Conservation (phyloP, 2,329 filamentous ascomycete genomes). For the Colletotrichum musicola region DNA sequence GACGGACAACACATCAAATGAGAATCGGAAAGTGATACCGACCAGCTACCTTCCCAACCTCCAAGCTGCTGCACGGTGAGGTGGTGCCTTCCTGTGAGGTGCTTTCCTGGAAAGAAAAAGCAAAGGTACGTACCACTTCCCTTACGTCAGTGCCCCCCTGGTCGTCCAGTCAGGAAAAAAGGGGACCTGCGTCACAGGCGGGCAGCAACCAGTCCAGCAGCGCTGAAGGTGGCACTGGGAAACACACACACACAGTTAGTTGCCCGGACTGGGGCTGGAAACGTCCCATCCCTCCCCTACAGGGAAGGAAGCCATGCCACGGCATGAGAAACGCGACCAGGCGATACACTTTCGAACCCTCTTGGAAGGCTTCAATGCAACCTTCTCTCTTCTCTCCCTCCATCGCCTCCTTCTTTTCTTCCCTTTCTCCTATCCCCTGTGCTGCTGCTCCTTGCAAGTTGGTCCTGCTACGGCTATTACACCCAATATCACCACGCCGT, state of each 20-base stretch:
- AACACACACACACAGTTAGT: conserved; percentile 25
- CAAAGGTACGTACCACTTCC: neutral
- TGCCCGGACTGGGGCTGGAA: conserved; percentile 29
- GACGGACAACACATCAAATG: conserved; percentile 1
- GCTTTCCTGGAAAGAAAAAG: too few species aligned
- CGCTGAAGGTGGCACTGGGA: neutral
- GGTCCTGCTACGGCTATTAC: neutral
- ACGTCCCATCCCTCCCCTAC: conserved; percentile 26
- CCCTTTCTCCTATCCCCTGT: neutral
- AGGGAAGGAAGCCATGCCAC: too few species aligned
- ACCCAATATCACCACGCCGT: neutral
- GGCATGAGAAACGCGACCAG: conserved; percentile 36
- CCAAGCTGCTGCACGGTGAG: neutral
- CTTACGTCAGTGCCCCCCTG: conserved; percentile 35
- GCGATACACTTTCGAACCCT: conserved; percentile 35
- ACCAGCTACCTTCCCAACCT: neutral
- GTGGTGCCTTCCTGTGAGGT: too few species aligned
- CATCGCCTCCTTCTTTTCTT: neutral
- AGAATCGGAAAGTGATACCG: neutral
- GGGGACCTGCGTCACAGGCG: conserved; percentile 37
- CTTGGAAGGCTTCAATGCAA: conserved; percentile 35
- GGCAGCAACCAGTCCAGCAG: neutral
- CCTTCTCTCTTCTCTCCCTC: conserved; percentile 6
- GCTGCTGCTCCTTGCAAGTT: neutral
- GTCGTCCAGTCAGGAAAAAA: conserved; percentile 29